Evolutionary conservation across 805 yeast genomes (phyloP).

Genomic region (Candida yuanshanica): DNA sequence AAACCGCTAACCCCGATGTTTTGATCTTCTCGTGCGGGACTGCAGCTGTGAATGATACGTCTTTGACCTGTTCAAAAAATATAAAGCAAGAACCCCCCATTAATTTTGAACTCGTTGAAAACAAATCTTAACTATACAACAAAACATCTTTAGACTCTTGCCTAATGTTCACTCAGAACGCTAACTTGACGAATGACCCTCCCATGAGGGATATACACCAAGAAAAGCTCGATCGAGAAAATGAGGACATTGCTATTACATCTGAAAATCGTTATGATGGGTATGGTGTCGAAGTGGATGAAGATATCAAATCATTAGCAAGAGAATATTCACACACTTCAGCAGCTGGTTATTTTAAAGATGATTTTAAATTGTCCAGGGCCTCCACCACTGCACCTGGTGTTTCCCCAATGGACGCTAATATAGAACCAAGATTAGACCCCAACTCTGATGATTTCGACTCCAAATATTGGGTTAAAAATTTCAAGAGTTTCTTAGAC

Average conservation of each 20-base stretch:
- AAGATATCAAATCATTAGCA: slow-evolving; percentile 4
- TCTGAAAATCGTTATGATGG: slow-evolving; percentile 5
- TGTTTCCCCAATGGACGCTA: slow-evolving; percentile 28
- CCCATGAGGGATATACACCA: neutral
- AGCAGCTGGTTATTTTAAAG: neutral
- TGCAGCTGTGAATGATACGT: no score
- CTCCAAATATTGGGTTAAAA: slow-evolving; percentile 59
- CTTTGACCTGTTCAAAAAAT: no score
- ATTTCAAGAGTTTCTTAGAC: slow-evolving; percentile 44
- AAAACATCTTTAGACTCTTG: no score
- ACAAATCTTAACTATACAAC: neutral
- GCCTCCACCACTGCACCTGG: slow-evolving; percentile 31
- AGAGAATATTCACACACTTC: slow-evolving; percentile 4
- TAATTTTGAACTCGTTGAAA: no score
- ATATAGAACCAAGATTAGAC: slow-evolving; percentile 42
- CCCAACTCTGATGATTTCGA: slow-evolving; percentile 53
- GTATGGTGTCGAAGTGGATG: slow-evolving; percentile 1
- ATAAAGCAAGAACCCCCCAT: no score
- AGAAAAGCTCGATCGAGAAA: neutral
- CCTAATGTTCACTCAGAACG: neutral
- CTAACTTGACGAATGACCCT: neutral
- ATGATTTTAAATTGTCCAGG: slow-evolving; percentile 9
- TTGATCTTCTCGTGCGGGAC: no score
- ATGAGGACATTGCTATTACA: neutral
- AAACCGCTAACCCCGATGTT: no score